Evolutionary conservation across 2,329 filamentous ascomycete species (phyloP), one percentile per base, ranked within the genome.

Genomic region (Trichothecium roseum): DNA sequence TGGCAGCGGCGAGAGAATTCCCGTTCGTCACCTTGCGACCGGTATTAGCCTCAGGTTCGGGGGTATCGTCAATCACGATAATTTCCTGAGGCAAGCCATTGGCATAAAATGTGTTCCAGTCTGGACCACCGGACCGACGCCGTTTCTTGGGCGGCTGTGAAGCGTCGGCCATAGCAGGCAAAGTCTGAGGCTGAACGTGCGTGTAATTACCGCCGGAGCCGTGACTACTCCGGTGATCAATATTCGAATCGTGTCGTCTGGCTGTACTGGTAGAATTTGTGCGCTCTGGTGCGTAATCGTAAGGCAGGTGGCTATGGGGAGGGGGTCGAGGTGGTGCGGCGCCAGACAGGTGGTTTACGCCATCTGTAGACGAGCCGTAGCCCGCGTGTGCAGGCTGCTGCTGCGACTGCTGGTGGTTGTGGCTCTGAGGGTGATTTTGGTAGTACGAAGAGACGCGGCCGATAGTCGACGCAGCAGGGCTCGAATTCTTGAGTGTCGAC

Each of bases 41-140:
- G n/a, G 60, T 58, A 36, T 59, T 56, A 32, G 56, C 48, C 39
- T 72, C 67, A 37, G 70, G 68, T 39, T 72, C 69, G 35, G 81
- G 81, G 4, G 75, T 78, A 55, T 88, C 81, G 56, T 83, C 77
- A 49, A 91, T 91, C 49, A 89, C 78, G 51, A 91, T 89, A 52
- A 91, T 78, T 62, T 91, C 84, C 54, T 85, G 81, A 17, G 84
- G 84, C 18, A 87, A 63, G 4, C 84, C 84, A 56, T 89, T 88
- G 54, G 81, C 81, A 57, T 88, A 89, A 53, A 88, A 91, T 44
- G 72, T 75, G 39, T 73, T 68, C 84, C 84, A 91, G 58, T 91
- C 79, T 34, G 83, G 81, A 45, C 77, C 69, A 54, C 70, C 72
- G 42, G 69, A 74, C 40, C 71, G 69, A 45, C 72, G 65, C 45